Evolutionary conservation across 352 stramenopile species (phyloP), one percentile per base, ranked within the genome.

Genomic region (Globisporangium parvum): DNA sequence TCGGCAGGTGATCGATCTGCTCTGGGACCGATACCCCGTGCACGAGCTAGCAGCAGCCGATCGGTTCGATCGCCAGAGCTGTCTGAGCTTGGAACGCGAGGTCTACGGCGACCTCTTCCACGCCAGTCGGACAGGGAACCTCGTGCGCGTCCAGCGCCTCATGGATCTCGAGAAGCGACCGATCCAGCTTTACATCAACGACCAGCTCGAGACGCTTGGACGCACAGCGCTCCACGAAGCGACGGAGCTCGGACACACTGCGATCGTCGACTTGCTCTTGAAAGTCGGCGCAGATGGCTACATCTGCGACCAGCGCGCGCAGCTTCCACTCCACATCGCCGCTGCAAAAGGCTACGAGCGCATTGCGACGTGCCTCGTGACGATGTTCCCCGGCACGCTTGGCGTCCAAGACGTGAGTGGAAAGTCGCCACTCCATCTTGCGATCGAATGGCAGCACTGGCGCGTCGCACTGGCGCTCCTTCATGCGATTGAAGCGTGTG

Each of bases 1-100:
- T 15, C 75, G 73, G 1, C 77, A 88, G 69, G 77, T 86, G 17
- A 83, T 88, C 40, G 75, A 86, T 60, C 57, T 88, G 17, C 51
- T 88, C 1, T 88, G 77, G 77, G 75, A 88, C 55, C 65, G 60
- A 10, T 85, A 80, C 20, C 57, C 67, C 1, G 15, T 63, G 2
- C 17, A 60, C 10, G 55, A 71, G 42, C 67, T 88, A 8, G 50
- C 49, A 11, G 57, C 56, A 18, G 33, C 51, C 21, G 75, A 81
- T 24, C 37, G 53, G 9, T 73, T 63, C 47, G 71, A 69, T 47
- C 63, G 67, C 21, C 60, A 23, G 0, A 74, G 66, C 50, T 88
- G 77, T 21, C 49, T 88, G 18, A 40, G 59, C 3, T 37, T 88
- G 8, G 75, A 85, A 52, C 75, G 74, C 28, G 57, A 76, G 55